These are phyloP conservation scores for Pythium phragmiticola DNA, from an alignment of 352 stramenopile genomes.

Conservation along the genomic window DNA sequence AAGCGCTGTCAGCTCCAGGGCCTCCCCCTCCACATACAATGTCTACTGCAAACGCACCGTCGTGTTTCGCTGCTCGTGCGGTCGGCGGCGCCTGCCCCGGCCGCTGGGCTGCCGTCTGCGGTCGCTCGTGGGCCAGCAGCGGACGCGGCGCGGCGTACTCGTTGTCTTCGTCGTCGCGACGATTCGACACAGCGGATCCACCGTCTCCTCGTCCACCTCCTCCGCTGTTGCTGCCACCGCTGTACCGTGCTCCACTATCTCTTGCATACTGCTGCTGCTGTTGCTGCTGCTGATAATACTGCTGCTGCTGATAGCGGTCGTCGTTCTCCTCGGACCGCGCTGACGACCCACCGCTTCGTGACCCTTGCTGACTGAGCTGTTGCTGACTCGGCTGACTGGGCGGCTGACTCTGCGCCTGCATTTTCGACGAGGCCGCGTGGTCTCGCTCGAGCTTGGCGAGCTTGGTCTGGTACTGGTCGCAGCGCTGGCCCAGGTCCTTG, in stretches of 20 bases:
- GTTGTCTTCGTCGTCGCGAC: slow-evolving; percentile 35
- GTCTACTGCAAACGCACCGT: slow-evolving; percentile 37
- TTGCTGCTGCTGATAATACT: slow-evolving; percentile 29
- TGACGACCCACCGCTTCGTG: slow-evolving; percentile 18
- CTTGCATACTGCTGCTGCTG: slow-evolving; percentile 18
- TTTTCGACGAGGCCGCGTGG: slow-evolving; percentile 40
- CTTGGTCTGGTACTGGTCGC: slow-evolving; percentile 92
- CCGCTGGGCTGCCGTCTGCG: slow-evolving; percentile 21
- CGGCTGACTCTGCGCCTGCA: slow-evolving; percentile 17
- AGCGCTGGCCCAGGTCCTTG: slow-evolving; percentile 92
- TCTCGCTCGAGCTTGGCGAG: slow-evolving; percentile 89
- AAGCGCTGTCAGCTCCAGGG: background rate
- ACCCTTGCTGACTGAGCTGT: slow-evolving; percentile 10
- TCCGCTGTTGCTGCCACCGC: slow-evolving; percentile 13
- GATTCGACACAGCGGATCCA: slow-evolving; percentile 16
- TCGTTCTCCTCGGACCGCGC: slow-evolving; percentile 34
- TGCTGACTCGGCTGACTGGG: slow-evolving; percentile 23
- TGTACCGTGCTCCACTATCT: slow-evolving; percentile 23
- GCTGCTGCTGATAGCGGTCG: slow-evolving; percentile 26
- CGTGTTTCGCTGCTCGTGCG: slow-evolving; percentile 40
- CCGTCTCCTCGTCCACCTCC: background rate
- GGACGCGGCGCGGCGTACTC: slow-evolving; percentile 42
- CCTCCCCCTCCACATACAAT: background rate
- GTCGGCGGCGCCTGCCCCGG: slow-evolving; percentile 25
- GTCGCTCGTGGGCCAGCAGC: slow-evolving; percentile 33